phyloP scores from a whole-genome alignment of 2,329 filamentous ascomycete species.

The Dryadomyces sulphureus region DNA sequence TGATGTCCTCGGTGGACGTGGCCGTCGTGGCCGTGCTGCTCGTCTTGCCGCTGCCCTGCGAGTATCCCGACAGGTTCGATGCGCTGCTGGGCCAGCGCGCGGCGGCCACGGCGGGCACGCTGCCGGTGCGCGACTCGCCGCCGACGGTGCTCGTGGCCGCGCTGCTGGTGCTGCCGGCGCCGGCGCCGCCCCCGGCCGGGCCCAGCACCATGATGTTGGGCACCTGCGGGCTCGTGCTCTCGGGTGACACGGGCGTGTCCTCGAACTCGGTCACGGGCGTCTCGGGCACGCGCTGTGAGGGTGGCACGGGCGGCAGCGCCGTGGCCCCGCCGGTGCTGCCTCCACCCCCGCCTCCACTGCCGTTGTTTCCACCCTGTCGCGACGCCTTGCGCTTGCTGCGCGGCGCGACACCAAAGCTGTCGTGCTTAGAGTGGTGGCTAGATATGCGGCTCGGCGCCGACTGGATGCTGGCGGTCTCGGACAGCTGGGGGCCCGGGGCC shows the following conservation, averaged over 20 bases:
- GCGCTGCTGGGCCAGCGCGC: slow-evolving; percentile 66
- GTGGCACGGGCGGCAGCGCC: slow-evolving; percentile 24
- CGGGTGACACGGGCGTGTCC: slow-evolving; percentile 71
- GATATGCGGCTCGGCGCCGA: slow-evolving; percentile 1
- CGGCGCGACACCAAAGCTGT: slow-evolving; percentile 23
- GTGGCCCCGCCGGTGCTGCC: not conserved
- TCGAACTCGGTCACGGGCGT: slow-evolving; percentile 94
- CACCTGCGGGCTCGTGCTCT: slow-evolving; percentile 57
- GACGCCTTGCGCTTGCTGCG: slow-evolving; percentile 13
- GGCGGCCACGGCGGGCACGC: not conserved
- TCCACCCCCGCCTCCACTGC: not conserved
- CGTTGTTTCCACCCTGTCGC: slow-evolving; percentile 21
- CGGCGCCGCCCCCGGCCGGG: slow-evolving; percentile 28
- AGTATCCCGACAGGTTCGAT: slow-evolving; percentile 66
- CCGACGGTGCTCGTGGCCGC: slow-evolving; percentile 20
- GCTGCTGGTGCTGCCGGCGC: slow-evolving; percentile 22
- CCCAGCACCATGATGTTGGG: slow-evolving; percentile 83
- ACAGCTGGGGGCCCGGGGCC: not conserved
- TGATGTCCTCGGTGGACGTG: slow-evolving; percentile 55
- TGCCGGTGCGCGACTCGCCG: not conserved
- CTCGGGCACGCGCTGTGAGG: slow-evolving; percentile 46
- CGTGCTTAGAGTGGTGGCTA: slow-evolving; percentile 27
- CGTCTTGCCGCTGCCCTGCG: slow-evolving; percentile 50
- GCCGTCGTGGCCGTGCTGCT: slow-evolving; percentile 61
- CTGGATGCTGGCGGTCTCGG: not conserved